Evolutionary conservation across 2,329 filamentous ascomycete genomes (phyloP).

Genomic region (Monosporascus sp.): DNA sequence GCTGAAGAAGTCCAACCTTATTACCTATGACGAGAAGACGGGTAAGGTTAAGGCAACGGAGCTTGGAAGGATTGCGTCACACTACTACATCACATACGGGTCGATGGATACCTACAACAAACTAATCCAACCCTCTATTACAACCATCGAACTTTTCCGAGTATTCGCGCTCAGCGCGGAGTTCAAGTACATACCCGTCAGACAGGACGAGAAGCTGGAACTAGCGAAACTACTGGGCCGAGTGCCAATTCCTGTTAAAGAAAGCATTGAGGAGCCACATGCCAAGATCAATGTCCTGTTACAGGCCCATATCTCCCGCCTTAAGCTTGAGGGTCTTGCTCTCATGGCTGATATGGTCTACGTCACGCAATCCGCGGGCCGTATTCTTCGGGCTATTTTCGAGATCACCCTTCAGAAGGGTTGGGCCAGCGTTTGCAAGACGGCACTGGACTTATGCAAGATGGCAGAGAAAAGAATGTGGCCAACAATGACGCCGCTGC

Average conservation of each 20-base stretch:
- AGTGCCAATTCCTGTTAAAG: slow-evolving; percentile 95
- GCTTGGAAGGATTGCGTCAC: slow-evolving; percentile 89
- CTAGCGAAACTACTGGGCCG: slow-evolving; percentile 83
- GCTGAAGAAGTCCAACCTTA: slow-evolving; percentile 78
- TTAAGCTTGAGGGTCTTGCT: slow-evolving; percentile 89
- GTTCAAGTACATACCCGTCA: slow-evolving; percentile 98
- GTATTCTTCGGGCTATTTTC: slow-evolving; percentile 91
- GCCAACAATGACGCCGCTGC: slow-evolving; percentile 94
- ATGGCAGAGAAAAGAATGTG: slow-evolving; percentile 99
- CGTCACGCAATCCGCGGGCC: slow-evolving; percentile 93
- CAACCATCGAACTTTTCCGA: slow-evolving; percentile 91
- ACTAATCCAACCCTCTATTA: slow-evolving; percentile 88
- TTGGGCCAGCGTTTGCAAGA: slow-evolving; percentile 90
- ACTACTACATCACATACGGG: slow-evolving; percentile 95
- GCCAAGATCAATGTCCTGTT: slow-evolving; percentile 97
- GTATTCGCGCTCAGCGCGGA: slow-evolving; percentile 94
- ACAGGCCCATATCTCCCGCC: slow-evolving; percentile 91
- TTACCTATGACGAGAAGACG: slow-evolving; percentile 94
- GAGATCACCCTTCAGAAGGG: slow-evolving; percentile 97
- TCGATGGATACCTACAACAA: slow-evolving; percentile 98
- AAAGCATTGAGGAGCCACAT: slow-evolving; percentile 93
- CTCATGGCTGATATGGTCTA: slow-evolving; percentile 99
- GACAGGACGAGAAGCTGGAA: slow-evolving; percentile 96
- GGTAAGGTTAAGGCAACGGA: slow-evolving; percentile 88
- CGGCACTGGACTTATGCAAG: slow-evolving; percentile 90